Evolutionary conservation across 2,329 filamentous ascomycete genomes (phyloP).

Genomic region (Westerdykella ornata): DNA sequence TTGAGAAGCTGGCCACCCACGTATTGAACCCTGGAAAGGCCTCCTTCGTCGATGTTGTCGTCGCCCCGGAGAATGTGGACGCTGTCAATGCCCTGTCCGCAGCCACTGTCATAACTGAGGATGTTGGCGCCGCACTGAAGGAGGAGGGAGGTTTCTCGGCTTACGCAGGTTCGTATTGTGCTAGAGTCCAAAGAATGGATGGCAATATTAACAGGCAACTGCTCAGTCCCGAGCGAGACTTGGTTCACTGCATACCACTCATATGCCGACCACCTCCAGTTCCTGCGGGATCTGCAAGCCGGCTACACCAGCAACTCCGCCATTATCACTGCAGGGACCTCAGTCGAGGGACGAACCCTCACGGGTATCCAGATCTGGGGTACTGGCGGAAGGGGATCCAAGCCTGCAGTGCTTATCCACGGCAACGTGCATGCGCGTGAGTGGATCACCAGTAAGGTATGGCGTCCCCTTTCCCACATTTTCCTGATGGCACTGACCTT

Average conservation of each 20-base stretch:
- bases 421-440: constrained; percentile 34
- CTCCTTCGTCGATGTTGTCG: constrained; percentile 29
- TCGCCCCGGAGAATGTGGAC: constrained; percentile 29
- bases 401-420: constrained; percentile 32
- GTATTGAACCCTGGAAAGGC: constrained; percentile 29
- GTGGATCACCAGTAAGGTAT: constrained; percentile 33
- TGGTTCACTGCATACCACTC: constrained; percentile 36
- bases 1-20: constrained; percentile 29
- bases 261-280: constrained; percentile 31
- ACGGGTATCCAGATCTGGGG: constrained; percentile 38
- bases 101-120: constrained; percentile 27
- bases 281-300: constrained; percentile 30
- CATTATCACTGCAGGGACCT: constrained; percentile 29
- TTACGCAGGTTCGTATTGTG: constrained; percentile 21
- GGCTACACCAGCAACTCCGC: constrained; percentile 29
- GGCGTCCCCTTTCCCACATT: background rate
- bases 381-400: constrained; percentile 31
- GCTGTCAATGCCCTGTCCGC: constrained; percentile 24
- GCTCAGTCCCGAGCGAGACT: constrained; percentile 24
- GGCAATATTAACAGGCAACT: constrained; percentile 3
- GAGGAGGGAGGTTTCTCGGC: constrained; percentile 23
- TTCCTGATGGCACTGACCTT: background rate
- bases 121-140: constrained; percentile 30
- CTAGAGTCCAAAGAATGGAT: background rate
- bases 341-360: constrained; percentile 27